These are phyloP conservation scores for Passalora sequoiae DNA, from an alignment of 2,329 filamentous ascomycete species.

Conservation along the genomic window DNA sequence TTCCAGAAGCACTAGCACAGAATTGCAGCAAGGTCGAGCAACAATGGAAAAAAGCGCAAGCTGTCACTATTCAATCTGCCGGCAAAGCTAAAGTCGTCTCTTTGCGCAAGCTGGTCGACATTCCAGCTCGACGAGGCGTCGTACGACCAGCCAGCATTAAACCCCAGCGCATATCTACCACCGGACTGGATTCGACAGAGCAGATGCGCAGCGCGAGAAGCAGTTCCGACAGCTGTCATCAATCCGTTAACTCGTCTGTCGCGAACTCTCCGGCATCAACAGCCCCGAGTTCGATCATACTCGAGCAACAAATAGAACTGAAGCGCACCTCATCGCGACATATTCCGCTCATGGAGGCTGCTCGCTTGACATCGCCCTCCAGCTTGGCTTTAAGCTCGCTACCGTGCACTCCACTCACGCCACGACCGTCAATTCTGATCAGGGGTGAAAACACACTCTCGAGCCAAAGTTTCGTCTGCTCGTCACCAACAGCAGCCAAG, in stretches of 20 bases:
- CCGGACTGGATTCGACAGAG: conserved; percentile 1
- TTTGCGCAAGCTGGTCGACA: conserved; percentile 22
- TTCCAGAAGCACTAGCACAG: conserved; percentile 23
- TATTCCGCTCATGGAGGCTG: conserved; percentile 20
- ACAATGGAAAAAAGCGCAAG: conserved; percentile 27
- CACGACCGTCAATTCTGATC: not conserved
- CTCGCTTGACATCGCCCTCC: not conserved
- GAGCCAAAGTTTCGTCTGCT: conserved; percentile 2
- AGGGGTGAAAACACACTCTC: conserved; percentile 2
- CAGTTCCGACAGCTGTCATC: conserved; percentile 17
- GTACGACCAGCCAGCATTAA: conserved; percentile 5
- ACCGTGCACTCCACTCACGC: not conserved
- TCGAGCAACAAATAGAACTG: conserved; percentile 9
- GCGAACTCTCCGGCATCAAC: conserved; percentile 20
- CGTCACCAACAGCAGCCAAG: conserved; percentile 8
- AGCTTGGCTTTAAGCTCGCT: too few relatives aligned
- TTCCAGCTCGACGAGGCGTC: conserved; percentile 4
- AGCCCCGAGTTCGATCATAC: conserved; percentile 22
- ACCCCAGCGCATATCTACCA: not conserved
- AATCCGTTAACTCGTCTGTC: conserved; percentile 13
- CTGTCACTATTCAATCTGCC: conserved; percentile 25
- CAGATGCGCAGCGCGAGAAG: conserved; percentile 11
- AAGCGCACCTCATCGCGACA: conserved; percentile 13
- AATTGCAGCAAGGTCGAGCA: conserved; percentile 20
- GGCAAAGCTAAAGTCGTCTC: conserved; percentile 29